Conservation (phyloP, 2,329 filamentous ascomycete species). For the Elsinoe perseae region DNA sequence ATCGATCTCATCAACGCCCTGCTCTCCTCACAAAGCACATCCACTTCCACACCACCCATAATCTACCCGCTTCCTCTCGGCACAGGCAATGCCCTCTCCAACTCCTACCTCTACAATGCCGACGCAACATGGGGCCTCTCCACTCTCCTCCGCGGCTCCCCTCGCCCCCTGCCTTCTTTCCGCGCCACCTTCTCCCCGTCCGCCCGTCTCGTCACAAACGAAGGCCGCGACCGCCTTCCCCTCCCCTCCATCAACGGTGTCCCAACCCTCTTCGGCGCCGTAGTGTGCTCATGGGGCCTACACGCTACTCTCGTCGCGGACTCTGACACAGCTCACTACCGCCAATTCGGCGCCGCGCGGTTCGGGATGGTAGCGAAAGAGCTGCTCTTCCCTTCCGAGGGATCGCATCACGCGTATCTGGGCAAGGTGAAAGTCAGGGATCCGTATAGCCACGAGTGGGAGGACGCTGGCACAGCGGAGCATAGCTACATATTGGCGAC, state of each 20-base stretch:
- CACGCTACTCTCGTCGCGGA: conserved; percentile 85
- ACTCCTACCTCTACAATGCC: conserved; percentile 34
- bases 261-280: conserved; percentile 55
- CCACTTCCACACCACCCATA: conserved; percentile 43
- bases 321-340: conserved; percentile 76
- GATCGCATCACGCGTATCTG: conserved; percentile 49
- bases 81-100: conserved; percentile 43
- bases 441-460: conserved; percentile 25
- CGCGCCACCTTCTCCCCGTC: conserved; percentile 39
- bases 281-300: conserved; percentile 84
- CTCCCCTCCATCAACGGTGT: conserved; percentile 26
- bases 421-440: conserved; percentile 44
- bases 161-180: conserved; percentile 37
- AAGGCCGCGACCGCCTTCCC: conserved; percentile 37
- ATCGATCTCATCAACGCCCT: conserved; percentile 73
- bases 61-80: conserved; percentile 49
- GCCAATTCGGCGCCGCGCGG: conserved; percentile 65
- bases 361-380: conserved; percentile 80
- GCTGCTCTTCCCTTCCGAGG: conserved; percentile 54
- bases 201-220: conserved; percentile 36
- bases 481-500: conserved; percentile 73
- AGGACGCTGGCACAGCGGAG: conserved; percentile 34
- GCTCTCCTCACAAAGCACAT: conserved; percentile 24
- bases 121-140: conserved; percentile 37
- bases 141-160: conserved; percentile 30